These are phyloP conservation scores for Leccinum solheimii DNA, from an alignment of 1,284 basidiomycete genomes.

Conservation along the genomic window DNA sequence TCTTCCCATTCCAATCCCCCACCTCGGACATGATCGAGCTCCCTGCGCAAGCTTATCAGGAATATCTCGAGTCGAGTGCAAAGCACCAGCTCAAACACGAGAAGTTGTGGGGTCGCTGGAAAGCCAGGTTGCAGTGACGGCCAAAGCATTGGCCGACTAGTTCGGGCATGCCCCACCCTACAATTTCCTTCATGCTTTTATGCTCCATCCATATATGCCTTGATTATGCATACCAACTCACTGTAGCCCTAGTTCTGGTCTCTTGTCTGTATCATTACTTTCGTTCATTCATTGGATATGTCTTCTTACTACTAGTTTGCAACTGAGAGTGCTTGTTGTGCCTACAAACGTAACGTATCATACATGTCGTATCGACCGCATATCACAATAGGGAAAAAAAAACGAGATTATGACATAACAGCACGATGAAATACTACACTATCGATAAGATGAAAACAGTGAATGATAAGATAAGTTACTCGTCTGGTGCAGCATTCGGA, in stretches of 20 bases:
- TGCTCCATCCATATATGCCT: slow-evolving; percentile 4
- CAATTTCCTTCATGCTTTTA: slow-evolving; percentile 1
- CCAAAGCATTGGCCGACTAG: background rate
- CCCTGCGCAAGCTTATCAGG: slow-evolving; percentile 51
- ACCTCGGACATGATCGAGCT: slow-evolving; percentile 61
- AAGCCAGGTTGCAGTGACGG: slow-evolving; percentile 34
- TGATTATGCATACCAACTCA: slow-evolving; percentile 13
- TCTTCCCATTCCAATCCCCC: slow-evolving; percentile 48
- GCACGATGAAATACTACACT: slow-evolving; percentile 7
- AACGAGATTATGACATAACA: slow-evolving; percentile 7
- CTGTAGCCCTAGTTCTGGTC: slow-evolving; percentile 30
- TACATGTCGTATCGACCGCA: background rate
- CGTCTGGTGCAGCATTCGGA: slow-evolving; percentile 55
- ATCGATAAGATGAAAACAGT: slow-evolving; percentile 18
- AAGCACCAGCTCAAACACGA: slow-evolving; percentile 52
- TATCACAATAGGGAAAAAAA: slow-evolving; percentile 2
- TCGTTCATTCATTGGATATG: slow-evolving; percentile 25
- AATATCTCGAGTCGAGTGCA: slow-evolving; percentile 52
- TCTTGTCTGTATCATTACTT: slow-evolving; percentile 24
- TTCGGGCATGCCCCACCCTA: background rate
- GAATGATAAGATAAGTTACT: slow-evolving; percentile 27
- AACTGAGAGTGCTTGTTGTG: no score
- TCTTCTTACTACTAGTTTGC: background rate
- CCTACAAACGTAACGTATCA: background rate
- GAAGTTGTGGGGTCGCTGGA: slow-evolving; percentile 51